A percentile compares a stretch with the other conserved stretches of the same genome.
Evolutionary conservation across 257 asterid species (phyloP).

Genomic region (Przewalskia tangutica): DNA sequence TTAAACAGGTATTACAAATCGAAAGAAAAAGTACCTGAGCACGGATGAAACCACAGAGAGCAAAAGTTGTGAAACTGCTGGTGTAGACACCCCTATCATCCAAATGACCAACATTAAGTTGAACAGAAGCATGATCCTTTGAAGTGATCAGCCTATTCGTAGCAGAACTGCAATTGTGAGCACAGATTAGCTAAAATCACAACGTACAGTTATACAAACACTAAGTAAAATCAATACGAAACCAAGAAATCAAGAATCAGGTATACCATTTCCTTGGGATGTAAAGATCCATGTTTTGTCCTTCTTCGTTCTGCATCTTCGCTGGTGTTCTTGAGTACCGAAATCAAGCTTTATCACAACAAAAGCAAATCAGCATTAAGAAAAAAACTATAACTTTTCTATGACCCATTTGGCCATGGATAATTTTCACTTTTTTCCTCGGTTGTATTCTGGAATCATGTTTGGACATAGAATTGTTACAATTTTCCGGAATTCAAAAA

Average conservation of each 20-base stretch:
- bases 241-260: background rate
- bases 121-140: constrained; percentile 88
- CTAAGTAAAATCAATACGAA: background rate
- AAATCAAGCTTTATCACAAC: background rate
- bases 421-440: too few relatives aligned
- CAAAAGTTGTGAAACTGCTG: constrained; percentile 57
- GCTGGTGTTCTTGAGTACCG: background rate
- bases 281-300: constrained; percentile 59
- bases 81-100: constrained; percentile 65
- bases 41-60: constrained; percentile 85
- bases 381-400: background rate
- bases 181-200: background rate
- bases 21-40: constrained; percentile 41
- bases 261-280: constrained; percentile 59
- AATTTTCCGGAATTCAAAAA: too few relatives aligned
- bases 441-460: too few relatives aligned
- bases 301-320: constrained; percentile 71
- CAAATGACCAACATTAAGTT: constrained; percentile 69
- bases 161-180: constrained; percentile 51
- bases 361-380: background rate
- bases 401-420: too few relatives aligned
- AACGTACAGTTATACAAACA: background rate
- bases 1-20: background rate
- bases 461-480: too few relatives aligned
- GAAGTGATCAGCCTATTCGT: constrained; percentile 86